Conservation (phyloP, 2,329 filamentous ascomycete genomes). For the Colletotrichum higginsianum region DNA sequence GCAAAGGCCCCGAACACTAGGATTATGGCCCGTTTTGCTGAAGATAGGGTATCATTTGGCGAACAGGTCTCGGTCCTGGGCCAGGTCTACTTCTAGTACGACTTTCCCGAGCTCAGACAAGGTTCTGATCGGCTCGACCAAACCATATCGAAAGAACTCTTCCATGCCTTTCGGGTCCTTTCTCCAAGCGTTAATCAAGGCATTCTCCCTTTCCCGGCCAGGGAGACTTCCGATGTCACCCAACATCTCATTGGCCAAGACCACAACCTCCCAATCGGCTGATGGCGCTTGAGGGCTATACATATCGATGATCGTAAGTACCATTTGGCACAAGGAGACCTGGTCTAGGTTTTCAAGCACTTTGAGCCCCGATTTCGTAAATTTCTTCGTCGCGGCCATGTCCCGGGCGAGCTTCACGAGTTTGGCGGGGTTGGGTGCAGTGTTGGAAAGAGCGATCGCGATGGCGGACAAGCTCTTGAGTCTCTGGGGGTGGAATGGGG, state of each 20-base stretch:
- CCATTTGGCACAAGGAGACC: conserved; percentile 66
- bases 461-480: conserved; percentile 67
- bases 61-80: conserved; percentile 31
- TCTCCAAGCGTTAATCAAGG: conserved; percentile 61
- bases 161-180: conserved; percentile 55
- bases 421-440: conserved; percentile 57
- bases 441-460: conserved; percentile 66
- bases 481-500: conserved; percentile 65
- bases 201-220: conserved; percentile 61
- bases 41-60: conserved; percentile 21
- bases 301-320: conserved; percentile 64
- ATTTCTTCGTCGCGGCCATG: conserved; percentile 42
- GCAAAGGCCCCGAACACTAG: neutral
- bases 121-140: conserved; percentile 63
- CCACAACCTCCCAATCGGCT: conserved; percentile 62
- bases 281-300: conserved; percentile 60
- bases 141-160: conserved; percentile 65
- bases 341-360: conserved; percentile 61
- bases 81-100: conserved; percentile 60
- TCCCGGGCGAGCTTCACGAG: conserved; percentile 47
- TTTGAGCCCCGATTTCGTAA: conserved; percentile 6
- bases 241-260: conserved; percentile 62
- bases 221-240: conserved; percentile 62
- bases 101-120: conserved; percentile 63
- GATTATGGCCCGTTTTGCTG: neutral